phyloP scores from a whole-genome alignment of 2,329 filamentous ascomycete genomes.

The Cordyceps javanica region DNA sequence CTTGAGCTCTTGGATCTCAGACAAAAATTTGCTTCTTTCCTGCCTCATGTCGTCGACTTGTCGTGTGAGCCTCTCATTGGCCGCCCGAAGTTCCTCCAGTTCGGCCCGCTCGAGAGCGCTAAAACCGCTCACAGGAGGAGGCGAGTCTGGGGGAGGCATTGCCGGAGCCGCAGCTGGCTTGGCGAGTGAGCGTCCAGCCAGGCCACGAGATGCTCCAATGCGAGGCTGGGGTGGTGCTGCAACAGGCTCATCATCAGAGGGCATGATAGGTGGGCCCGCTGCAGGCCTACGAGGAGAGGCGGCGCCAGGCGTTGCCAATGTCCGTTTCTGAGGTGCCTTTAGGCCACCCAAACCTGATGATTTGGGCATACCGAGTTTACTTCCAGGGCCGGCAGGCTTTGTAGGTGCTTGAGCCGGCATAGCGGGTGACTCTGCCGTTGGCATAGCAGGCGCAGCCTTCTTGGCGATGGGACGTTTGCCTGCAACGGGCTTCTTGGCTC shows the following conservation, averaged over 20 bases:
- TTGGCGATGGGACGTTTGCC: constrained; percentile 38
- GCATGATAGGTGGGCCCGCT: constrained; percentile 40
- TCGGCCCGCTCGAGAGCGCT: constrained; percentile 83
- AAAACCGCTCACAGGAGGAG: constrained; percentile 58
- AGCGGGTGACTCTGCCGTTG: constrained; percentile 44
- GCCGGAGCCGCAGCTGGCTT: constrained; percentile 58
- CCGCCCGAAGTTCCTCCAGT: constrained; percentile 76
- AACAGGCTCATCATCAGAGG: constrained; percentile 52
- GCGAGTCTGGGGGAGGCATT: constrained; percentile 46
- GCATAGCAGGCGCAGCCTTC: constrained; percentile 37
- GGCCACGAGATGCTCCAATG: constrained; percentile 65
- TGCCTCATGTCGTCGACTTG: constrained; percentile 75
- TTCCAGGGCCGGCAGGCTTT: constrained; percentile 37
- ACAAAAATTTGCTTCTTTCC: constrained; percentile 74
- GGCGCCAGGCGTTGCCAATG: constrained; percentile 40
- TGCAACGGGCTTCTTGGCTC: constrained; percentile 40
- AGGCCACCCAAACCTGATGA: constrained; percentile 47
- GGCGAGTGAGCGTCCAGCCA: constrained; percentile 78
- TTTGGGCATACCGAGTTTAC: constrained; percentile 52
- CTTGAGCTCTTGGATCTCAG: constrained; percentile 88
- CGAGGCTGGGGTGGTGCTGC: constrained; percentile 53
- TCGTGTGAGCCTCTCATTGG: constrained; percentile 71
- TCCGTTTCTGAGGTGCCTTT: constrained; percentile 54
- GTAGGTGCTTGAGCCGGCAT: constrained; percentile 54
- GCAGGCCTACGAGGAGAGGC: constrained; percentile 50